Conservation (phyloP, 139 green algal genomes). For the Haematococcus sp. region DNA sequence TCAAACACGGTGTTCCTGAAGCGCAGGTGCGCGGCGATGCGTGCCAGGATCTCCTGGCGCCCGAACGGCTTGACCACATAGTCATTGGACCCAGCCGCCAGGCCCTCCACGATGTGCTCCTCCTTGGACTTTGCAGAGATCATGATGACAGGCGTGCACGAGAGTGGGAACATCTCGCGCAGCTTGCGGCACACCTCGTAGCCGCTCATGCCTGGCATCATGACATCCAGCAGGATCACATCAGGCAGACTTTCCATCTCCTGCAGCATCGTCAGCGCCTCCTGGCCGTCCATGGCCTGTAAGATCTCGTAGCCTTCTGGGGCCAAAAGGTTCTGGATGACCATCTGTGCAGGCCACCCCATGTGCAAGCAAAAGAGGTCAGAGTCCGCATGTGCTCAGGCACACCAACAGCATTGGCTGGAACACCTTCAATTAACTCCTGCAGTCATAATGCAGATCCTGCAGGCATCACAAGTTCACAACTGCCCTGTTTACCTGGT, state of each 20-base stretch:
- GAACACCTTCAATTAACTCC: too few species aligned
- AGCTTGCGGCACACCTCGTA: conserved; percentile 58
- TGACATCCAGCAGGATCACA: conserved; percentile 72
- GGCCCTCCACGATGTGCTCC: conserved; percentile 70
- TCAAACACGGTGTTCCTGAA: conserved; percentile 34
- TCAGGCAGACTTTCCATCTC: conserved; percentile 34
- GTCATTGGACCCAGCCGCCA: conserved; percentile 38
- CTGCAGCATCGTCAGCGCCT: conserved; percentile 33
- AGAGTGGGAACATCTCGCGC: conserved; percentile 42
- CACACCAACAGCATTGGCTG: too few species aligned
- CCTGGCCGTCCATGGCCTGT: conserved; percentile 38
- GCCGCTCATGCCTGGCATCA: conserved; percentile 77
- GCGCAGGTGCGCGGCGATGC: conserved; percentile 62
- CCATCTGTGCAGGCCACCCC: conserved; percentile 47
- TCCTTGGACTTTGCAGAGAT: conserved; percentile 62
- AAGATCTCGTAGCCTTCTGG: conserved; percentile 35
- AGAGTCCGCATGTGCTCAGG: too few species aligned
- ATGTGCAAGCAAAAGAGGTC: too few species aligned
- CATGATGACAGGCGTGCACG: conserved; percentile 72
- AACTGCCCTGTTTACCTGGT: conserved; percentile 40
- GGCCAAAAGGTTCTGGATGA: conserved; percentile 60
- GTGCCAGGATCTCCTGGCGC: conserved; percentile 50
- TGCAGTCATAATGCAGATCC: too few species aligned
- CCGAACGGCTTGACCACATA: conserved; percentile 75
- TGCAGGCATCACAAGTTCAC: too few species aligned